Percentiles rank a stretch among this genome's conserved stretches.
These are phyloP conservation scores for Arthrobotrys pseudoclavata DNA, from an alignment of 2,329 filamentous ascomycete species.

Conservation along the genomic window DNA sequence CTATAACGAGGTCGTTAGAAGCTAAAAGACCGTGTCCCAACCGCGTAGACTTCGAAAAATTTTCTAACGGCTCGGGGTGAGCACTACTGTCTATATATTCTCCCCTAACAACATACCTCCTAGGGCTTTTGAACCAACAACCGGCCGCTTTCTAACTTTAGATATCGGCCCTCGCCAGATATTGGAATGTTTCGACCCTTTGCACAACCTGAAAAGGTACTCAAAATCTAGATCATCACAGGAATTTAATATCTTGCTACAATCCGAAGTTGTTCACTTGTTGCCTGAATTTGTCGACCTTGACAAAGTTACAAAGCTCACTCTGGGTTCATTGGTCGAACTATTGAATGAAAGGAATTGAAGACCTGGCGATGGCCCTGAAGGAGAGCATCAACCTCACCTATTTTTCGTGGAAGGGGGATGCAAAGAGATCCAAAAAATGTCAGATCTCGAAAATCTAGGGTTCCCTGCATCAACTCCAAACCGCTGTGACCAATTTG, in stretches of 20 bases:
- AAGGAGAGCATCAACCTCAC: neutral
- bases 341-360: neutral
- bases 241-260: neutral
- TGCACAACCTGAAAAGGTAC: neutral
- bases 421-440: neutral
- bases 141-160: neutral
- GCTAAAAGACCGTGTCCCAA: neutral
- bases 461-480: neutral
- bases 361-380: neutral
- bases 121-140: neutral
- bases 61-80: neutral
- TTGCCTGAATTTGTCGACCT: slow-evolving; percentile 1
- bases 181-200: neutral
- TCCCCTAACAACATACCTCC: too few species aligned
- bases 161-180: neutral
- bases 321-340: neutral
- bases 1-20: neutral
- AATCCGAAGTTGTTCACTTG: neutral
- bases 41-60: slow-evolving; percentile 1
- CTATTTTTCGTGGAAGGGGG: slow-evolving; percentile 1
- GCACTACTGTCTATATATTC: neutral
- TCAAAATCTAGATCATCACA: slow-evolving; percentile 5
- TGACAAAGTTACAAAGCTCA: slow-evolving; percentile 6
- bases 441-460: neutral
- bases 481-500: neutral